Evolutionary conservation across 2,329 filamentous ascomycete species (phyloP).

Genomic region (Aureobasidium lini): DNA sequence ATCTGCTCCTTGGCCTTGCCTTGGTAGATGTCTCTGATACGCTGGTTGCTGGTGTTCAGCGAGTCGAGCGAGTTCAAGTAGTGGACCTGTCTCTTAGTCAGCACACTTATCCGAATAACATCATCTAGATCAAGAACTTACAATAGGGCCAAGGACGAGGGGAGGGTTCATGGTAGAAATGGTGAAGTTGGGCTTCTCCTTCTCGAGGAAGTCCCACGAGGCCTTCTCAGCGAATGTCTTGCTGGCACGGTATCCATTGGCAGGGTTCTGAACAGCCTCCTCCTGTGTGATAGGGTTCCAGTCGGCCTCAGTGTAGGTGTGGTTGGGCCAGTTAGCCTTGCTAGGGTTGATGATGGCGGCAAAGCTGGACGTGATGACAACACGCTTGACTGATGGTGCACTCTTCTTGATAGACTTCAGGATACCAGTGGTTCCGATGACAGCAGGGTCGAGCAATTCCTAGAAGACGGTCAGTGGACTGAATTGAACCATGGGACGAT

Average conservation of each 20-base stretch:
- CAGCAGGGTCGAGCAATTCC: conserved; percentile 51
- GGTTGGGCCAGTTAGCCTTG: conserved; percentile 43
- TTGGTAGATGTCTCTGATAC: conserved; percentile 55
- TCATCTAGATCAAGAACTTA: conserved; percentile 15
- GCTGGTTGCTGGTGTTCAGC: conserved; percentile 67
- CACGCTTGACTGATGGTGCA: conserved; percentile 61
- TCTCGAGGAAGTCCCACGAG: conserved; percentile 46
- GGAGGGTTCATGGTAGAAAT: conserved; percentile 44
- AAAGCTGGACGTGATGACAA: conserved; percentile 65
- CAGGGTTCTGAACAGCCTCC: conserved; percentile 38
- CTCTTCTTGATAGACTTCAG: conserved; percentile 54
- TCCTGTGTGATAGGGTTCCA: conserved; percentile 52
- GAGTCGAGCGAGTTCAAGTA: conserved; percentile 55
- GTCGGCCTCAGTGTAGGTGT: conserved; percentile 47
- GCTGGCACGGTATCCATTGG: conserved; percentile 42
- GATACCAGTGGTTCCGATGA: conserved; percentile 57
- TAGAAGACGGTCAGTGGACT: conserved; percentile 9
- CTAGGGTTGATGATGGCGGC: conserved; percentile 54
- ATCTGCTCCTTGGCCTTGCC: conserved; percentile 54
- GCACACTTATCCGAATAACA: not conserved
- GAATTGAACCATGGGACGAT: not conserved
- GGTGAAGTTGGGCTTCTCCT: conserved; percentile 44
- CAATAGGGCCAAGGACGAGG: conserved; percentile 44
- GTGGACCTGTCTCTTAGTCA: conserved; percentile 29
- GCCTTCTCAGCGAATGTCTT: conserved; percentile 56